Evolutionary conservation across 2,329 filamentous ascomycete genomes (phyloP), one percentile per base, ranked within the genome.

Genomic region (Cercospora sojina): DNA sequence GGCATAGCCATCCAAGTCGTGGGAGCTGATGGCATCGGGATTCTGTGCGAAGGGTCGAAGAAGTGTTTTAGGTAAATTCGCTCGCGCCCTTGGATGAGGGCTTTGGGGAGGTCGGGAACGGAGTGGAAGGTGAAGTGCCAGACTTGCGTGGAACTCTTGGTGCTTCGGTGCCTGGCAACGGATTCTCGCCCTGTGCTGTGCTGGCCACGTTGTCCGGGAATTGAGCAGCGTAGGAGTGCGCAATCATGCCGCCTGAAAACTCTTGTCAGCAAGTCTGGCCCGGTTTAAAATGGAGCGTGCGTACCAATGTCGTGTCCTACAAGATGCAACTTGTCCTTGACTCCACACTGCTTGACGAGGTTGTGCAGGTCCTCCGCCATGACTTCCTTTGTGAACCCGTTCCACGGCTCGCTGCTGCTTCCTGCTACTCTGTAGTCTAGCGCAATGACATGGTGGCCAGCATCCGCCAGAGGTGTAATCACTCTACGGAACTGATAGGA

Each of bases 291-390:
- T 27, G 25, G 3, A 27, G 25, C 25, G 25, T 43, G 20, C 47
- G 12, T 77, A 59, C 76, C 69, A 20, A 83, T 83, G 63, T 83
- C 82, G 61, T 84, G 80, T 9, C 82, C 81, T 0, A 83, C 77
- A 3, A 83, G 70, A 64, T 83, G 80, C 3, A 81, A 73, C 35
- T 59, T 68, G 29, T 60, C 60, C 49, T 67, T 59, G 18, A 67
- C 53, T 9, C 63, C 66, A 12, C 78, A 75, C 13, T 78, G 72
- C 13, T 73, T 77, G 0, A 70, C 68, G 0, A 83, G 70, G 5
- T 76, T 69, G 62, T 79, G 72, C 0, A 84, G 68, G 63, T 83
- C 80, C 4, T 73, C 68, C 3, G 81, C 80, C 70, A 83, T 78
- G 53, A 74, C 73, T 5, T 74, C 72, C 69, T 83, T 83, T 18